Evolutionary conservation across 73 alveolate genomes (phyloP).

Genomic region (Diophrys appendiculata): DNA sequence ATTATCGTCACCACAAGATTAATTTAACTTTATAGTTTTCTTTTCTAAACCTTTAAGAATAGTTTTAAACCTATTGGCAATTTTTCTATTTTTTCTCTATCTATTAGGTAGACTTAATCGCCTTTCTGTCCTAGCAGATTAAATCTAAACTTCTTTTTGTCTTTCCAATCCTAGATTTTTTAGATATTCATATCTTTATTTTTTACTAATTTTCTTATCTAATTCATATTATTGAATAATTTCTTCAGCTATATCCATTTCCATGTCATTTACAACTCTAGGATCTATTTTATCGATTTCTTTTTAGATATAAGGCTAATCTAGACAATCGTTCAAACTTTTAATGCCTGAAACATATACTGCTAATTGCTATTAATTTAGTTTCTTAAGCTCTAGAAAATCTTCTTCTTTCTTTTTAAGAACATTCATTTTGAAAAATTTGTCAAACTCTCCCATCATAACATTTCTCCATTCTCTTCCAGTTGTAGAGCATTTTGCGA

Average conservation of each 20-base stretch:
- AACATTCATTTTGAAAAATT: not conserved
- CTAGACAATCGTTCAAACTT: not conserved
- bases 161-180: not conserved
- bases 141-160: not conserved
- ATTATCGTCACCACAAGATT: not conserved
- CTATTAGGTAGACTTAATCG: not conserved
- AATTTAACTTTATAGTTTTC: not conserved
- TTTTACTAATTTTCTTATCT: not conserved
- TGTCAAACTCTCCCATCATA: not conserved
- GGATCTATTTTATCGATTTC: not conserved
- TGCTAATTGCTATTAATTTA: not conserved
- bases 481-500: not conserved
- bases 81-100: not conserved
- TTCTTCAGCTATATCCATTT: not conserved
- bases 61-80: not conserved
- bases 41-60: not conserved
- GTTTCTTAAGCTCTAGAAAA: not conserved
- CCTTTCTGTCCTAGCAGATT: not conserved
- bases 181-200: not conserved
- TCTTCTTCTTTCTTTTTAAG: not conserved
- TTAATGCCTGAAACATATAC: not conserved
- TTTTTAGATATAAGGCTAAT: not conserved
- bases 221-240: no score
- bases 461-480: not conserved
- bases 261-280: not conserved